A percentile compares a stretch with the other conserved stretches of the same genome.
These are phyloP conservation scores for Eimeria acervulina DNA, from an alignment of 169 alveolate genomes.

Conservation along the genomic window DNA sequence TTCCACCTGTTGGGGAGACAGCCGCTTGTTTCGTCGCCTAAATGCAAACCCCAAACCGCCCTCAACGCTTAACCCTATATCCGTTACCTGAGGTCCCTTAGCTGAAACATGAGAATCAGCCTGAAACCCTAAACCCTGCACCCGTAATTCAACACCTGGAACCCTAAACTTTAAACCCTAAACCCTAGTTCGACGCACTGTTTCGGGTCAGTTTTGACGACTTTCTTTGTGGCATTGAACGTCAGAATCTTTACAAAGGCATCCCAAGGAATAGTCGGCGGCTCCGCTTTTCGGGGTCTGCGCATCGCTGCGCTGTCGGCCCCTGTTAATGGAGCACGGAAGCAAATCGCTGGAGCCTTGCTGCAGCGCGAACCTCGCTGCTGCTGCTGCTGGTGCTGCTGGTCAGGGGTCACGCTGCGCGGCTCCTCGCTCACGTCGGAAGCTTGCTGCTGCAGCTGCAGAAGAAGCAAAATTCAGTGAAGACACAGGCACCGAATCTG, in stretches of 20 bases:
- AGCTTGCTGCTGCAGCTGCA: conserved; percentile 25
- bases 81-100: not conserved
- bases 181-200: conserved; percentile 38
- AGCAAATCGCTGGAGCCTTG: conserved; percentile 16
- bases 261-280: conserved; percentile 77
- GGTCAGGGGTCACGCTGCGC: conserved; percentile 24
- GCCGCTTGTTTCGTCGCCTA: conserved; percentile 72
- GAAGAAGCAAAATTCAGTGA: not conserved
- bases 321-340: not conserved
- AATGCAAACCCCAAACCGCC: not conserved
- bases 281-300: conserved; percentile 38
- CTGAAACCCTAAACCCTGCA: not conserved
- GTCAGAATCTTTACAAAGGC: conserved; percentile 72
- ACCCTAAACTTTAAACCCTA: conserved; percentile 20
- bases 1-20: conserved; percentile 76
- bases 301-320: conserved; percentile 10
- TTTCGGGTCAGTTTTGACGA: conserved; percentile 76
- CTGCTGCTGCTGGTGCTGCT: conserved; percentile 33
- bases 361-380: conserved; percentile 11
- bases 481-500: not conserved
- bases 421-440: conserved; percentile 54
- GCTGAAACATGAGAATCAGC: not conserved
- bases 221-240: conserved; percentile 76
- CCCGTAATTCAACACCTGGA: not conserved
- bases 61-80: not conserved